Conservation (phyloP, 805 yeast genomes). For the Ogataea pilisensis region DNA sequence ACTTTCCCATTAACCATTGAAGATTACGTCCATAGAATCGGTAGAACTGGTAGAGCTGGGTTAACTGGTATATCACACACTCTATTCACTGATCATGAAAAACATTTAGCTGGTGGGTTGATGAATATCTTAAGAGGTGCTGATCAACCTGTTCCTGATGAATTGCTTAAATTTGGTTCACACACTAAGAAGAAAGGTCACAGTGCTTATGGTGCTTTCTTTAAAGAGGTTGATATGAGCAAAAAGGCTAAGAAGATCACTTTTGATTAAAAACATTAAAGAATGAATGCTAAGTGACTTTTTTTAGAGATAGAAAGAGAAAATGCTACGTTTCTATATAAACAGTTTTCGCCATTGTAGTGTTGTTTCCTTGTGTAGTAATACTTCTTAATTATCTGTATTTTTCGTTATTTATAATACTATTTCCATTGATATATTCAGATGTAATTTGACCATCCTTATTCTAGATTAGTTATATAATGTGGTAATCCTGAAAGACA, state of each 20-base stretch:
- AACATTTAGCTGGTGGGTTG: constrained; percentile 91
- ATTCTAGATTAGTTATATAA: too few species aligned
- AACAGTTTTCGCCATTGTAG: too few species aligned
- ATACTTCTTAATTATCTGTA: too few species aligned
- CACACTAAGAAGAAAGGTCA: constrained; percentile 98
- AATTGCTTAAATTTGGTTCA: constrained; percentile 89
- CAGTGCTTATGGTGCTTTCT: constrained; percentile 97
- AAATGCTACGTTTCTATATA: too few species aligned
- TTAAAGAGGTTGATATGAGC: constrained; percentile 82
- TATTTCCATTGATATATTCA: too few species aligned
- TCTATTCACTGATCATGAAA: constrained; percentile 92
- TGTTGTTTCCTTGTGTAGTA: too few species aligned
- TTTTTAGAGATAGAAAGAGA: too few species aligned
- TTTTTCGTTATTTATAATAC: too few species aligned
- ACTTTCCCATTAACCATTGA: constrained; percentile 96
- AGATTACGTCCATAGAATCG: constrained; percentile 95
- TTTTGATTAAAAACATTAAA: constrained; percentile 43
- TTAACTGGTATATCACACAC: constrained; percentile 94
- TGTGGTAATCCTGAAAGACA: too few species aligned
- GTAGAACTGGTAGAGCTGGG: constrained; percentile 98
- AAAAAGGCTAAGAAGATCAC: constrained; percentile 87
- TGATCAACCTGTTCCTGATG: constrained; percentile 93
- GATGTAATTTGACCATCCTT: too few species aligned
- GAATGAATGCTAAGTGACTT: background rate
- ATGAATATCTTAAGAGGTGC: constrained; percentile 92